Base-by-base conservation (phyloP, 371 early-diverging fungal genomes). In the Racocetra persica region DNA sequence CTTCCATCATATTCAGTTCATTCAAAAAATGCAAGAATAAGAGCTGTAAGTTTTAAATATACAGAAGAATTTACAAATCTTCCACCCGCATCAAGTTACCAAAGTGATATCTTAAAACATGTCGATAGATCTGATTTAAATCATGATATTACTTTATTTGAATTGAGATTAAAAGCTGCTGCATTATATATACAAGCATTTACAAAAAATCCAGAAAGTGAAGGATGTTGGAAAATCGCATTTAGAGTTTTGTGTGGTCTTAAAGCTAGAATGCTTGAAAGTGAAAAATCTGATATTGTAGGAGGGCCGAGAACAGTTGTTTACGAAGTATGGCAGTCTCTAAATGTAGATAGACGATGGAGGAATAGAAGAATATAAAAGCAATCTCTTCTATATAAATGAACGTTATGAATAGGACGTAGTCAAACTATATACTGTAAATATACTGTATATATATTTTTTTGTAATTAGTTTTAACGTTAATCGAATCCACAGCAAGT, bases 271-370 rank as follows among this genome's bases (percentile, higher is more conserved):
- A 59, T 66, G 80, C 36, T 66, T n/a, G 71, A 67, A 11, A 22
- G 18, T 24, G 71, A 79, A 36, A 28, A n/a, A 28, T 36, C 8
- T 3, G 16, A 28, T 67, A 63, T 51, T 6, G 18, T 54, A 6
- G 80, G 80, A 13, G 80, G 80, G 24, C 59, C 80, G 14, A 65
- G 80, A 24, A 4, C 22, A 5, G 8, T 79, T 20, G 41, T 52
- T 22, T 70, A 71, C 11, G 60, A 67, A 38, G 59, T 70, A 10
- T 79, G 80, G 80, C 49, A 70, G 18, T 22, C 80, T 26, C 36
- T 66, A 4, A 67, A 57, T 22, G 45, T 79, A 59, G 80, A 79
- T 70, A 54, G 26, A 45, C 16, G 55, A 57, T 79, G 80, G 80
- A n/a, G 54, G 22, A 57, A 65, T 59, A 22, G n/a, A n/a, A n/a